These are phyloP conservation scores for Thermochaetoides thermophila DNA, from an alignment of 495 filamentous ascomycete genomes.

Conservation along the genomic window DNA sequence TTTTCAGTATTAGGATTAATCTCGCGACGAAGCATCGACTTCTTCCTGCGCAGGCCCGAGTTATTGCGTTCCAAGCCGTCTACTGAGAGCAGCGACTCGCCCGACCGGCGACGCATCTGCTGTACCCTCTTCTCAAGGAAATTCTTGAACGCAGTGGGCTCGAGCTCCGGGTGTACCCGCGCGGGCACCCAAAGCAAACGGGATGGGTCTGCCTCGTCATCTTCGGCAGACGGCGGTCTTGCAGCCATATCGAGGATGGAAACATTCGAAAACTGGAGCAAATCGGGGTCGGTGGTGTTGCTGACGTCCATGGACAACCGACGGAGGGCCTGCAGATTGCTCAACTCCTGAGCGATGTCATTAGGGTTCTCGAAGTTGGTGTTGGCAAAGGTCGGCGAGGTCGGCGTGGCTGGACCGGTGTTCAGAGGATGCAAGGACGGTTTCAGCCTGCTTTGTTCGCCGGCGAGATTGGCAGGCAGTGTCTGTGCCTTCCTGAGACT, in stretches of 20 bases:
- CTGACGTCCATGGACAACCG: constrained; percentile 98
- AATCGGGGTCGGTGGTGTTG: constrained; percentile 77
- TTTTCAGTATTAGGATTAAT: constrained; percentile 57
- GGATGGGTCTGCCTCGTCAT: constrained; percentile 77
- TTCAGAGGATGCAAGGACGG: constrained; percentile 34
- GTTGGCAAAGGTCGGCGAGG: constrained; percentile 49
- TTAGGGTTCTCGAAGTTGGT: constrained; percentile 86
- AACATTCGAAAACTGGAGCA: constrained; percentile 62
- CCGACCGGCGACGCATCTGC: constrained; percentile 70
- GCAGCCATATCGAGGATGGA: constrained; percentile 50
- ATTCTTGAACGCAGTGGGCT: constrained; percentile 90
- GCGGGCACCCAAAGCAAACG: constrained; percentile 93
- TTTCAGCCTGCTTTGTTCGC: constrained; percentile 34
- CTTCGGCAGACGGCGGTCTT: constrained; percentile 56
- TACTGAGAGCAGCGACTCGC: constrained; percentile 51
- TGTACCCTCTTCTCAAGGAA: constrained; percentile 89
- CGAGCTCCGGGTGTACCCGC: constrained; percentile 83
- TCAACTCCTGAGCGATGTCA: constrained; percentile 87
- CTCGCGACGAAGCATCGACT: constrained; percentile 89
- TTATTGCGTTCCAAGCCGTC: constrained; percentile 47
- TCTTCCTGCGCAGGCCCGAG: constrained; percentile 65
- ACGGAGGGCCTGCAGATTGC: constrained; percentile 85
- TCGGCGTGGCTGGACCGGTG: constrained; percentile 44
- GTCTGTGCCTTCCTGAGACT: constrained; percentile 24
- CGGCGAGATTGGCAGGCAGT: constrained; percentile 29